phyloP scores from a whole-genome alignment of 73 alveolate genomes.

The Paramecium bursaria region DNA sequence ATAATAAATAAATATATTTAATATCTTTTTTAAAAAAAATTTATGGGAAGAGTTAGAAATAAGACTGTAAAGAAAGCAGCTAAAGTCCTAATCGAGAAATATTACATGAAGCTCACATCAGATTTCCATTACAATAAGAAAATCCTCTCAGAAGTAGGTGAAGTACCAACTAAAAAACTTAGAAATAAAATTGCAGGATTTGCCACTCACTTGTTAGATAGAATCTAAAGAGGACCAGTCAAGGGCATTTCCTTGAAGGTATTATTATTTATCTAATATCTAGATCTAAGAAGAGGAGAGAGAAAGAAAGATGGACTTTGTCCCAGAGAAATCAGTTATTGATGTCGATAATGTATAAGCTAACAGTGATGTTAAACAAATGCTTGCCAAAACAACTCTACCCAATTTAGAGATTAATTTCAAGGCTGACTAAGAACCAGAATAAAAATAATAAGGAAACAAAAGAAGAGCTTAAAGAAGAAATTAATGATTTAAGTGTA shows the following conservation, averaged over 20 bases:
- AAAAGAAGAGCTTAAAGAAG: too few species aligned
- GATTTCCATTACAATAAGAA: conserved; percentile 98
- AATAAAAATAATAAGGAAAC: too few species aligned
- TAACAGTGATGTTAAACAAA: conserved; percentile 58
- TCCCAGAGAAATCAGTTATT: conserved; percentile 67
- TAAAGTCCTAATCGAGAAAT: conserved; percentile 92
- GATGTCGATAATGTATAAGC: conserved; percentile 67
- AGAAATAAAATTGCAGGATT: conserved; percentile 94
- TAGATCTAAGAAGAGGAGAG: conserved; percentile 89
- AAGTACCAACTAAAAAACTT: conserved; percentile 94
- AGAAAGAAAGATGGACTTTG: conserved; percentile 74
- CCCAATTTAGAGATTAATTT: too few species aligned
- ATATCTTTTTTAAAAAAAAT: not conserved
- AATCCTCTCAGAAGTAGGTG: conserved; percentile 94
- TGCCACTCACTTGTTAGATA: conserved; percentile 95
- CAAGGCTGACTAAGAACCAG: too few species aligned
- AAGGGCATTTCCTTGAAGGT: conserved; percentile 97
- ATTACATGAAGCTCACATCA: conserved; percentile 91
- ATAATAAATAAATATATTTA: too few species aligned
- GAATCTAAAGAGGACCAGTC: conserved; percentile 98
- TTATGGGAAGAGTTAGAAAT: conserved; percentile 97
- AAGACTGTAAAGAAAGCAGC: conserved; percentile 98
- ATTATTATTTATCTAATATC: conserved; percentile 91
- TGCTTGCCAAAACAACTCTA: too few species aligned
- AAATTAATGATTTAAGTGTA: too few species aligned